A percentile compares a stretch with the other conserved stretches of the same genome.
These are phyloP conservation scores for Adiantum capillusveneris DNA, from an alignment of 75 land plant species.

Conservation along the genomic window DNA sequence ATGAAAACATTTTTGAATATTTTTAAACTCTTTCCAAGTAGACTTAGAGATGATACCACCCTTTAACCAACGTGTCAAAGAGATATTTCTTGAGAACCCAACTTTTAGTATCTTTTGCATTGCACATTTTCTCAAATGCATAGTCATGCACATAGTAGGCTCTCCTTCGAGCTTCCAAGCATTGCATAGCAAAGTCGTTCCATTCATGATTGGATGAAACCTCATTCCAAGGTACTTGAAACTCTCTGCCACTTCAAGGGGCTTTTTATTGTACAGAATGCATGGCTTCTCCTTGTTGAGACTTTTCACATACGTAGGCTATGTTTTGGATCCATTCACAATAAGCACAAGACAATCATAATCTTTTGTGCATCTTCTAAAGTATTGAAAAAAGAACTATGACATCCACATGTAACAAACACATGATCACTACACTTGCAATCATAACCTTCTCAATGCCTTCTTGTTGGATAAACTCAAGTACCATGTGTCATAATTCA, in stretches of 20 bases:
- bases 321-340: too few species aligned
- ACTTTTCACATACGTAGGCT: too few species aligned
- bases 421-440: too few species aligned
- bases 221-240: slow-evolving; percentile 1
- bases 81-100: neutral
- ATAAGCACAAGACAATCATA: too few species aligned
- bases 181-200: neutral
- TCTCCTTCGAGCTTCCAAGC: neutral
- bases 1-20: too few species aligned
- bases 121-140: slow-evolving; percentile 3
- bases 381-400: neutral
- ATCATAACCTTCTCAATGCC: neutral
- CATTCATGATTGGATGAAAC: neutral
- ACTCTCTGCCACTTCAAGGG: neutral
- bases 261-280: neutral
- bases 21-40: too few species aligned
- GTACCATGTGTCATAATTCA: too few species aligned
- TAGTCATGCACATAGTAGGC: slow-evolving; percentile 3
- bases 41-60: too few species aligned
- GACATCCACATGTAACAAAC: neutral
- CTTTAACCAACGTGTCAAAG: neutral
- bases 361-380: too few species aligned
- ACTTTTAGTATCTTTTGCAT: neutral
- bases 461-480: too few species aligned
- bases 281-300: slow-evolving; percentile 1